These are phyloP conservation scores for Solanum ossicruentum DNA, from an alignment of 257 asterid genomes.

Conservation along the genomic window DNA sequence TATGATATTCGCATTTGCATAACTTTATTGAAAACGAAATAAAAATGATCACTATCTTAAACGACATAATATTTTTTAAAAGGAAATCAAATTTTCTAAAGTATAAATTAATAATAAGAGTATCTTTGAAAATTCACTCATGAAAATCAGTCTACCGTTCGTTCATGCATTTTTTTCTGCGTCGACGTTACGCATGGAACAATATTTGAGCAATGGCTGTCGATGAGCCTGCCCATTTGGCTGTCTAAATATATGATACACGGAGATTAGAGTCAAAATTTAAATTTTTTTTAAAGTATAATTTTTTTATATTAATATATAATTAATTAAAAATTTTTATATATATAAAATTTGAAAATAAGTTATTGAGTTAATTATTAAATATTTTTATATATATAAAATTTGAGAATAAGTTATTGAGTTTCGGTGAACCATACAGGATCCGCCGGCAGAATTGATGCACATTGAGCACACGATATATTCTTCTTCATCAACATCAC, in stretches of 20 bases:
- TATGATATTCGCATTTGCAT: too few species aligned
- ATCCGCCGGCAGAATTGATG: rapidly evolving
- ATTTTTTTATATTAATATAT: too few species aligned
- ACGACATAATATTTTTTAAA: too few species aligned
- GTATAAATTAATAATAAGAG: not conserved
- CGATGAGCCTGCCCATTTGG: not conserved
- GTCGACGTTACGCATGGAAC: not conserved
- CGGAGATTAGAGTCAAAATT: too few species aligned
- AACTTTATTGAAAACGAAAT: too few species aligned
- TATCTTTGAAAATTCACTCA: not conserved
- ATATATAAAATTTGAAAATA: too few species aligned
- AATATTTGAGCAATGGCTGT: not conserved
- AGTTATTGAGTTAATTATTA: too few species aligned
- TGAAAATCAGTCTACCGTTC: not conserved
- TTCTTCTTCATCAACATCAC: not conserved
- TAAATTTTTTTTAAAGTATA: too few species aligned
- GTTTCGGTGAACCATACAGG: too few species aligned
- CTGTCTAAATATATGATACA: not conserved
- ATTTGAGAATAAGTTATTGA: too few species aligned
- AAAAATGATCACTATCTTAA: too few species aligned
- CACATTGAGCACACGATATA: not conserved
- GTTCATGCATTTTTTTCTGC: not conserved
- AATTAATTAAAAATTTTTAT: not conserved
- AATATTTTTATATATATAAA: not conserved
- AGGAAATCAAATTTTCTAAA: too few species aligned